These are phyloP conservation scores for Venturia nashicola DNA, from an alignment of 2,329 filamentous ascomycete species.

Conservation along the genomic window DNA sequence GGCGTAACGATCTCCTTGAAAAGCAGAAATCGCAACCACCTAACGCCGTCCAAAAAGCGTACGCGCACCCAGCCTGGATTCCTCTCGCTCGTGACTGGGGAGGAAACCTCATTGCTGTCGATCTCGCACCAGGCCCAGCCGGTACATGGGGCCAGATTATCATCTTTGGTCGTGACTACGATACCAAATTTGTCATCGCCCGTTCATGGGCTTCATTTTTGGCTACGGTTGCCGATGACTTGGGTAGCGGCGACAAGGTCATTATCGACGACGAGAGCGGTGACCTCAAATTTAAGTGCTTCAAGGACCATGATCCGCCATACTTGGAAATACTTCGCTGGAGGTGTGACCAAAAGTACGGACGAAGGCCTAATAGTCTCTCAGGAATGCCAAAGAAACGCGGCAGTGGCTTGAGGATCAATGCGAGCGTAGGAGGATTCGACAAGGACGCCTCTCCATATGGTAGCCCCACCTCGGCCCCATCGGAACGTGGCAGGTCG, in stretches of 20 bases:
- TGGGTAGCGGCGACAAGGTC: constrained; percentile 64
- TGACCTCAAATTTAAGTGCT: constrained; percentile 86
- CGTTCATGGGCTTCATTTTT: constrained; percentile 85
- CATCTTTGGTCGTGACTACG: constrained; percentile 92
- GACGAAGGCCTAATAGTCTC: constrained; percentile 40
- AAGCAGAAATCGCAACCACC: constrained; percentile 82
- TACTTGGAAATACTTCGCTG: constrained; percentile 94
- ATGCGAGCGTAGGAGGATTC: constrained; percentile 33
- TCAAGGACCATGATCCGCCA: constrained; percentile 84
- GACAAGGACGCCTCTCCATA: constrained; percentile 47
- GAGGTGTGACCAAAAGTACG: constrained; percentile 92
- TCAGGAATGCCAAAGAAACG: constrained; percentile 16
- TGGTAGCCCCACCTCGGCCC: constrained; percentile 47
- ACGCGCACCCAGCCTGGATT: constrained; percentile 91
- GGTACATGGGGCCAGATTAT: constrained; percentile 96
- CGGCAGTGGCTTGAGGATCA: constrained; percentile 35
- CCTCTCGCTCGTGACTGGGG: constrained; percentile 95
- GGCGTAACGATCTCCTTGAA: constrained; percentile 74
- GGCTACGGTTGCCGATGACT: constrained; percentile 77
- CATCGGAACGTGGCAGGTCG: constrained; percentile 52
- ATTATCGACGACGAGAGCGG: constrained; percentile 83
- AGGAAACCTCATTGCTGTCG: constrained; percentile 91
- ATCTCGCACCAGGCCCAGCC: constrained; percentile 77
- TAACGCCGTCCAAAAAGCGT: constrained; percentile 79
- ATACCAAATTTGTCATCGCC: constrained; percentile 94